Conservation (phyloP, 2,329 filamentous ascomycete species). For the Didymosphaeria variabile region DNA sequence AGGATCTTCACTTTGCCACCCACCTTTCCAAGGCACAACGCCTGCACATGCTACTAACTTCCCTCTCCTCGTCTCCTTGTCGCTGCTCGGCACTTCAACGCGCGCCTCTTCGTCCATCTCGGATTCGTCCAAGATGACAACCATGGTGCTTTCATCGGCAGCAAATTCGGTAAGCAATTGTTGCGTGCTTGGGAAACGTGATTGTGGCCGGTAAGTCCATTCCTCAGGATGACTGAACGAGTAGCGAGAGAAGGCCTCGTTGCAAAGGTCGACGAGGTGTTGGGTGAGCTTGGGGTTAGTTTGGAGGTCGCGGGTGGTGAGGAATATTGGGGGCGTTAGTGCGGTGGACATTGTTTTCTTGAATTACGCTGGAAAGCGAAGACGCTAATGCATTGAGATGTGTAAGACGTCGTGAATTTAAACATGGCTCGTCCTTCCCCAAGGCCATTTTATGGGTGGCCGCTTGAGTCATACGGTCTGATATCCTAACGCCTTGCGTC, state of each 20-base stretch:
- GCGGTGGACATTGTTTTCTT: neutral
- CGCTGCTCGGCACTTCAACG: neutral
- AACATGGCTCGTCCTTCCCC: too few relatives aligned
- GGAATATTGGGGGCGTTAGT: constrained; percentile 20
- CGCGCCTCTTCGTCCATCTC: neutral
- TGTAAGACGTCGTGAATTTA: too few relatives aligned
- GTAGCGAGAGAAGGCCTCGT: constrained; percentile 33
- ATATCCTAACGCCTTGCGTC: too few relatives aligned
- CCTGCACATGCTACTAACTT: constrained; percentile 36
- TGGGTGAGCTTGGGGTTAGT: constrained; percentile 19
- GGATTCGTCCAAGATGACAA: constrained; percentile 27
- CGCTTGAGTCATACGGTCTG: too few relatives aligned
- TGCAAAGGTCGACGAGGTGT: constrained; percentile 27
- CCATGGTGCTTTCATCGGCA: constrained; percentile 21
- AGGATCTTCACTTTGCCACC: constrained; percentile 28
- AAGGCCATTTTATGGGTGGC: too few relatives aligned
- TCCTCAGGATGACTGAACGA: constrained; percentile 20
- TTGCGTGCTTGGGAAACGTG: constrained; percentile 27
- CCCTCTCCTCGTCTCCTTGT: neutral
- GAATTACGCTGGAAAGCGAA: neutral
- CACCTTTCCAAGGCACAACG: constrained; percentile 36
- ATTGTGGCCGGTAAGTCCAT: constrained; percentile 22
- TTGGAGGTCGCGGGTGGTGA: constrained; percentile 20
- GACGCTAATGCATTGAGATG: too few relatives aligned
- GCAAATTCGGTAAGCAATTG: constrained; percentile 26